Percentiles rank a stretch among this genome's conserved stretches.
Evolutionary conservation across 164 flowering plant species (phyloP).

Genomic region (Liriodendron chinense): DNA sequence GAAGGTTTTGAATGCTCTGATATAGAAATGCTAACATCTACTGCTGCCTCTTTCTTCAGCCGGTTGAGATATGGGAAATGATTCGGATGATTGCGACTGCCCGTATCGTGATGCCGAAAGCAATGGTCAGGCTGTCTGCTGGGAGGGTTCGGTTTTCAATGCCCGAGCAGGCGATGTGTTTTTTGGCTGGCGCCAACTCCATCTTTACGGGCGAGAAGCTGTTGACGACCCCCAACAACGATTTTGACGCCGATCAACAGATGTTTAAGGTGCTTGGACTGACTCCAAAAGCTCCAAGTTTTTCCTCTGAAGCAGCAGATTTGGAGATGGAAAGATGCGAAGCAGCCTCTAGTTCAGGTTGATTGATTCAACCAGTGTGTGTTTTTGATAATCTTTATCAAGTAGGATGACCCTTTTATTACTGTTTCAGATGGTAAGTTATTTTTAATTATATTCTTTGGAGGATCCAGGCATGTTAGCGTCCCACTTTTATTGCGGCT

Average conservation of each 20-base stretch:
- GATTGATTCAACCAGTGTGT: neutral
- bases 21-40: neutral
- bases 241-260: slow-evolving; percentile 80
- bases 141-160: slow-evolving; percentile 91
- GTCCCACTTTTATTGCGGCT: too few species aligned
- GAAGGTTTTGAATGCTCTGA: neutral
- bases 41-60: slow-evolving; percentile 42
- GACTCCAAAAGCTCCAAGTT: slow-evolving; percentile 78
- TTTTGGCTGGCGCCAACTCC: slow-evolving; percentile 97
- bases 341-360: slow-evolving; percentile 42
- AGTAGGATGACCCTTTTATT: neutral
- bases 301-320: slow-evolving; percentile 32
- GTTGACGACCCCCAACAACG: slow-evolving; percentile 90
- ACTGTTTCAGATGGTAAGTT: too few species aligned
- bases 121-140: slow-evolving; percentile 96
- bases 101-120: slow-evolving; percentile 91
- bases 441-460: too few species aligned
- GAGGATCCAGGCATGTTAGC: too few species aligned
- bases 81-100: slow-evolving; percentile 95
- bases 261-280: slow-evolving; percentile 95
- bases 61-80: slow-evolving; percentile 99
- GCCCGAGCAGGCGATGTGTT: slow-evolving; percentile 93
- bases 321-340: slow-evolving; percentile 44
- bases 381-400: too few species aligned
- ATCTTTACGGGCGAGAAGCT: slow-evolving; percentile 97